phyloP scores from a whole-genome alignment of 257 asterid species.

The Coffea canephora region DNA sequence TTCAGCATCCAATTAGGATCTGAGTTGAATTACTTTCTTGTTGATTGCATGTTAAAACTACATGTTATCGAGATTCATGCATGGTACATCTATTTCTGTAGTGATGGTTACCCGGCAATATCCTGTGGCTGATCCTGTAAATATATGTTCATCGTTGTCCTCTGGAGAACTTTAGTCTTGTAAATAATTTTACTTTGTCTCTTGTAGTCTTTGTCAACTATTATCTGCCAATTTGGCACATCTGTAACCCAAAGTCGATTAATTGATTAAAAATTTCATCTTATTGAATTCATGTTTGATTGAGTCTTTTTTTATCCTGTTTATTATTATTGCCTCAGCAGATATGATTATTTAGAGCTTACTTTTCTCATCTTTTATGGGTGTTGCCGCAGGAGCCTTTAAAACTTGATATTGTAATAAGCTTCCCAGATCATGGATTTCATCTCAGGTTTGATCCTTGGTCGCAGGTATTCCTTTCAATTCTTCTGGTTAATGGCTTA shows the following conservation, averaged over 20 bases:
- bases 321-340: neutral
- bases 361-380: slow-evolving; percentile 5
- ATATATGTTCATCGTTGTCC: neutral
- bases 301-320: neutral
- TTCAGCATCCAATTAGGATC: neutral
- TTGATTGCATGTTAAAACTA: neutral
- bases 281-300: neutral
- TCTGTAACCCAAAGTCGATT: neutral
- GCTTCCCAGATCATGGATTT: slow-evolving; percentile 91
- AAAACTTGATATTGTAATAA: slow-evolving; percentile 74
- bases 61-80: neutral
- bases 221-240: neutral
- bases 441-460: slow-evolving; percentile 89
- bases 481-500: slow-evolving; percentile 11
- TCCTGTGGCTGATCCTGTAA: neutral
- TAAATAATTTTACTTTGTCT: neutral
- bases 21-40: neutral
- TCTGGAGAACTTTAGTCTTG: neutral
- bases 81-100: neutral
- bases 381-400: slow-evolving; percentile 64
- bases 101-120: neutral
- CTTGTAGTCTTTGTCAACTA: neutral
- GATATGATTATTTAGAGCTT: neutral
- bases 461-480: slow-evolving; percentile 64
- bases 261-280: neutral